Conservation (phyloP, 208 protist species). For the Wallacemonas collosoma region DNA sequence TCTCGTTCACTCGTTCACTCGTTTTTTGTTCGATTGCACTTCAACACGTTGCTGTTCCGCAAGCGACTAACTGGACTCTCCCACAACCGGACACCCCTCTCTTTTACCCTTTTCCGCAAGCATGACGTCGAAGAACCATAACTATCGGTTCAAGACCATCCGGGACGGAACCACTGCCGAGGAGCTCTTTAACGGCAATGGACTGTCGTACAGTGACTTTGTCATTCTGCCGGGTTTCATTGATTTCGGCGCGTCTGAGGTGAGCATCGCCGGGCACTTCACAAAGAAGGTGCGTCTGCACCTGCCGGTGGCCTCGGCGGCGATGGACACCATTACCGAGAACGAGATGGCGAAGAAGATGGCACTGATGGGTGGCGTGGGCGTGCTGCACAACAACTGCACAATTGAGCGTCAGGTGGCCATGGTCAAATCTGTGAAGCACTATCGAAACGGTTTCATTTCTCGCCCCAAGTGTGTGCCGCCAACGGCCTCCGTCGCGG, state of each 20-base stretch:
- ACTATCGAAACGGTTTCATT: slow-evolving; percentile 98
- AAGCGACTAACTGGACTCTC: neutral
- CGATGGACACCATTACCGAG: slow-evolving; percentile 97
- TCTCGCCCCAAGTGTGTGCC: slow-evolving; percentile 92
- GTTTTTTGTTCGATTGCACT: neutral
- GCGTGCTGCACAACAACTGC: slow-evolving; percentile 97
- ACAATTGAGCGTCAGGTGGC: slow-evolving; percentile 90
- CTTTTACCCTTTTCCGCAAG: neutral
- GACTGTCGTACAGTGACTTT: slow-evolving; percentile 95
- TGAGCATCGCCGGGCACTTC: slow-evolving; percentile 80
- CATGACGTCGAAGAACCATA: slow-evolving; percentile 36
- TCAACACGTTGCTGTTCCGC: too few relatives aligned
- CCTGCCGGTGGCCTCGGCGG: slow-evolving; percentile 91
- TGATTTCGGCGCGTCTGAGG: slow-evolving; percentile 91
- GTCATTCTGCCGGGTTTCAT: slow-evolving; percentile 96
- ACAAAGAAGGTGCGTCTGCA: slow-evolving; percentile 93
- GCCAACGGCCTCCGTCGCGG: slow-evolving; percentile 80
- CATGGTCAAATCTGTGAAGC: slow-evolving; percentile 94
- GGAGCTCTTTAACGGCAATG: slow-evolving; percentile 83
- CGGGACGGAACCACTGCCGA: slow-evolving; percentile 84
- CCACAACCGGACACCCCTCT: neutral
- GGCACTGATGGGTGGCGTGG: slow-evolving; percentile 95
- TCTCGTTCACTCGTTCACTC: slow-evolving; percentile 1
- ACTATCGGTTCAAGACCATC: slow-evolving; percentile 78
- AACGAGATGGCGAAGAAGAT: slow-evolving; percentile 89